These are phyloP conservation scores for Annulohypoxylon moriforme DNA, from an alignment of 495 filamentous ascomycete species.

Conservation along the genomic window DNA sequence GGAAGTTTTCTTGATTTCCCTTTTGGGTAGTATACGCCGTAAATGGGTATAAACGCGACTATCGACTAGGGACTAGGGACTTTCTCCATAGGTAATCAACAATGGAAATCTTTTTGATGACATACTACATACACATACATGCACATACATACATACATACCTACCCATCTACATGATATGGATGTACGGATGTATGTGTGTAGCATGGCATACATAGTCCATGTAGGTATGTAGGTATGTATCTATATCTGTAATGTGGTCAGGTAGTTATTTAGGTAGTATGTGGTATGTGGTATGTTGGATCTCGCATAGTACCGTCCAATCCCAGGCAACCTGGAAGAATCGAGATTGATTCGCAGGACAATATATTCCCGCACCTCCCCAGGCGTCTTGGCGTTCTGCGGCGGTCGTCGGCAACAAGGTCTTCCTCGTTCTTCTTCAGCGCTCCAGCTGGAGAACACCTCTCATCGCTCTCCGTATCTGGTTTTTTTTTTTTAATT, in stretches of 20 bases:
- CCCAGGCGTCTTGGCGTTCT: conserved; percentile 37
- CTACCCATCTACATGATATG: neutral
- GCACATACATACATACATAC: neutral
- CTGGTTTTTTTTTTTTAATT: conserved; percentile 40
- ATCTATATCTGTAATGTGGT: neutral
- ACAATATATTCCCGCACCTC: conserved; percentile 45
- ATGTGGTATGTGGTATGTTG: conserved; percentile 3
- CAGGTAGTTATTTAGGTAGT: neutral
- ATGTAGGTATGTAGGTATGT: neutral
- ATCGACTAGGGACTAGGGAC: neutral
- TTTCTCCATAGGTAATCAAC: neutral
- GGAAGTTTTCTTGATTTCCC: neutral
- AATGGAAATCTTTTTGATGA: neutral
- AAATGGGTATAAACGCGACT: neutral
- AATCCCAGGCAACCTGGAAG: conserved; percentile 29
- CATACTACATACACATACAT: neutral
- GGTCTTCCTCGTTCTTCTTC: conserved; percentile 21
- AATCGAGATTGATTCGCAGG: conserved; percentile 43
- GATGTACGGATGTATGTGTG: neutral
- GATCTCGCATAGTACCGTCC: conserved; percentile 11
- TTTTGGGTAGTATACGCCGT: neutral
- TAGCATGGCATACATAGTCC: neutral
- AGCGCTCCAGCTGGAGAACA: conserved; percentile 7
- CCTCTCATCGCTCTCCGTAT: conserved; percentile 17
- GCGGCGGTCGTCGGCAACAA: conserved; percentile 38